These are phyloP conservation scores for Vanderwaltozyma yarrowii DNA, from an alignment of 805 yeast genomes.

Conservation along the genomic window DNA sequence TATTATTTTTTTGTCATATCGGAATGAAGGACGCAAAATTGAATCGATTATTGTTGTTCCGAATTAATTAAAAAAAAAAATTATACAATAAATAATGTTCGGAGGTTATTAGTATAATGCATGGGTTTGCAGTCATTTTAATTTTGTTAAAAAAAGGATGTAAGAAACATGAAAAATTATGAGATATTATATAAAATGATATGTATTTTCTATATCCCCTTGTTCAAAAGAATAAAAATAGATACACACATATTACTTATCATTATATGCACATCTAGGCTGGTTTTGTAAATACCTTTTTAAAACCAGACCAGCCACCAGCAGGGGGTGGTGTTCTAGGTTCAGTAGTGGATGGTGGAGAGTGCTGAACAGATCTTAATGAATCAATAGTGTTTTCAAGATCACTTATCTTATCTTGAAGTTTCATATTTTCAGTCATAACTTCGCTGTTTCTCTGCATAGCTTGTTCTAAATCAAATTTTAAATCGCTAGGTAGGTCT, in stretches of 20 bases:
- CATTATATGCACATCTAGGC: background rate
- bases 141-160: no score
- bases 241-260: background rate
- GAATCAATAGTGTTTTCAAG: constrained; percentile 35
- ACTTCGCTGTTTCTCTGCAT: constrained; percentile 55
- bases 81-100: no score
- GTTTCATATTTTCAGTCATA: constrained; percentile 48
- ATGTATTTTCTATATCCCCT: no score
- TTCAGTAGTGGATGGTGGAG: background rate
- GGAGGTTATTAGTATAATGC: no score
- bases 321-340: constrained; percentile 4
- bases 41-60: no score
- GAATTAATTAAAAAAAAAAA: no score
- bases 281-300: constrained; percentile 15
- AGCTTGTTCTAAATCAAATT: constrained; percentile 45
- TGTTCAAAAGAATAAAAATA: no score
- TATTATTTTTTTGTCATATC: no score
- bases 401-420: constrained; percentile 42
- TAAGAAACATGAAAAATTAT: no score
- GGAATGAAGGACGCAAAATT: no score
- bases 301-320: constrained; percentile 21
- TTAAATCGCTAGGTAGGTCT: constrained; percentile 32
- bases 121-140: no score
- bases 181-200: no score
- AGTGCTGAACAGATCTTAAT: constrained; percentile 14